A percentile compares a stretch with the other conserved stretches of the same genome.
Conservation (phyloP, 805 yeast species). For the Metschnikowia lunata region DNA sequence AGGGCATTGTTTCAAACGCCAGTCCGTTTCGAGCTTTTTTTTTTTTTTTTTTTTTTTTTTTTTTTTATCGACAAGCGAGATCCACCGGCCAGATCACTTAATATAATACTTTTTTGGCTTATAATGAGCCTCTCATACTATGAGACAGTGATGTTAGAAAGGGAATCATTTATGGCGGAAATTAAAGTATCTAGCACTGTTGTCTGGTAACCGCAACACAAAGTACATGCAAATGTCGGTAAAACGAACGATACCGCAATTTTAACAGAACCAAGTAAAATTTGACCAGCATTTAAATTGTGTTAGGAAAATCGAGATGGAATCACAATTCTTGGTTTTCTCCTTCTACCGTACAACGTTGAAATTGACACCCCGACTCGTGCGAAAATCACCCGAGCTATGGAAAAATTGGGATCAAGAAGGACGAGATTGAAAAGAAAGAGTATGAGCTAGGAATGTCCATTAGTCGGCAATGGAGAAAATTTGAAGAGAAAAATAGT, state of each 20-base stretch:
- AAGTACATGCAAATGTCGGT: slow-evolving; percentile 9
- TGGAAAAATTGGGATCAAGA: slow-evolving; percentile 36
- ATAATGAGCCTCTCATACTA: too few species aligned
- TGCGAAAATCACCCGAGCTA: slow-evolving; percentile 36
- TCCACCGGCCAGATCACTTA: too few species aligned
- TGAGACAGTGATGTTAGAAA: too few species aligned
- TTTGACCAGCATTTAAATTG: slow-evolving; percentile 29
- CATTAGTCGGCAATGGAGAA: slow-evolving; percentile 42
- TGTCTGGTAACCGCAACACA: slow-evolving; percentile 11
- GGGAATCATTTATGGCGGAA: too few species aligned
- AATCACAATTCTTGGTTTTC: slow-evolving; percentile 33
- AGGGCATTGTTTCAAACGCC: too few species aligned
- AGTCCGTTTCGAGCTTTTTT: too few species aligned
- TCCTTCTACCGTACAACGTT: slow-evolving; percentile 42
- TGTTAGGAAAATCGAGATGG: slow-evolving; percentile 38
- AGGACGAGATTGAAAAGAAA: slow-evolving; percentile 39
- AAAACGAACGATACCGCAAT: slow-evolving; percentile 11
- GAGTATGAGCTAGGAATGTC: slow-evolving; percentile 39
- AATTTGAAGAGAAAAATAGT: slow-evolving; percentile 36
- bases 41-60: too few species aligned
- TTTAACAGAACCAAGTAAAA: slow-evolving; percentile 25
- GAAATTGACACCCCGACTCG: slow-evolving; percentile 42
- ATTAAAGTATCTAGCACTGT: too few species aligned
- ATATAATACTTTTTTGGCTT: too few species aligned
- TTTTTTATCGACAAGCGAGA: too few species aligned